Base-by-base conservation (phyloP, 2,329 filamentous ascomycete genomes). In the Colletotrichum lindemuthianum region DNA sequence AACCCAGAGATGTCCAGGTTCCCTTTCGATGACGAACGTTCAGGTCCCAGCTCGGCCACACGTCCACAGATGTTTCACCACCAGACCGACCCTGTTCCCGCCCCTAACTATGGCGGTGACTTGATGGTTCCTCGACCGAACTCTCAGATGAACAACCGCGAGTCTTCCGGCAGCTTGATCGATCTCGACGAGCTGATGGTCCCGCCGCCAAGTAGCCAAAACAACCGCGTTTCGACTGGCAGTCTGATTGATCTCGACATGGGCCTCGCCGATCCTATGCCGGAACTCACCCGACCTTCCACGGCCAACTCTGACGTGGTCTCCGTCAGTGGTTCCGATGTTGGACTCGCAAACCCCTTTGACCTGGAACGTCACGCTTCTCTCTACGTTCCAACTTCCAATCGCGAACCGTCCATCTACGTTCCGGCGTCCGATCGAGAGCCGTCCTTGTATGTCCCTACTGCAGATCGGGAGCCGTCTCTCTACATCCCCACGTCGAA, bases 331-430 rank as follows among this genome's bases (percentile, higher is more conserved):
- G 86, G 86, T 54, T 87, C 86, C 1, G 84, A 88, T 60, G 73
- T 84, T 37, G 82, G 84, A 33, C 79, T 81, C 11, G 81, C 79
- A 2, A 86, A 87, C 68, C 86, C 87, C 0, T 90, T 90, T 61
- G 86, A 89, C 59, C 78, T 90, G 4, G 88, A 90, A 72, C 82
- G 84, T n/a, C 87, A 89, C 68, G 79, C 85, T 1, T 88, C 86
- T 1, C 75, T 88, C 2, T 86, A 87, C 66, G 77, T 77, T 11
- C 74, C 78, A 5, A 70, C 75, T 4, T 73, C 75, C 0, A 79
- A 76, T 53, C 79, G 86, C 40, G 85, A 87, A 67, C 85, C 85
- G 1, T 87, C 84, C 4, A 87, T 88, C 50, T 89, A 88, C 70
- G 82, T 88, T 11, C 74, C 78, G 2, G 70, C 75, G 6, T 73